Conservation (phyloP, 345 rosid genomes). For the Eucalyptus polyanthemos region DNA sequence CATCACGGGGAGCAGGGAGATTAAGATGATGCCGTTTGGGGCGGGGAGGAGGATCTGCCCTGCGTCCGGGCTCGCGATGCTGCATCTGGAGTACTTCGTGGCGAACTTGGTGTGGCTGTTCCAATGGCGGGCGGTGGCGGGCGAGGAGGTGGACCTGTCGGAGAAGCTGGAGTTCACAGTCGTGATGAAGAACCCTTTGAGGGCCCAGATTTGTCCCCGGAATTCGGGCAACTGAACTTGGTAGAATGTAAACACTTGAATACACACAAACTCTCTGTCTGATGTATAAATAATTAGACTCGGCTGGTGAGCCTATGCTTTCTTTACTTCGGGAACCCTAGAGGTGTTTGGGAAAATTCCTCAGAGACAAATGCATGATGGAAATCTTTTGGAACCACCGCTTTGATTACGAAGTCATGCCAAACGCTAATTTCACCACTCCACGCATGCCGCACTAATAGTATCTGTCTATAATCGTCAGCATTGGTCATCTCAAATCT, state of each 20-base stretch:
- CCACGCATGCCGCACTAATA: too few relatives aligned
- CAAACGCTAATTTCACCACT: too few relatives aligned
- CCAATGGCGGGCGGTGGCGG: background rate
- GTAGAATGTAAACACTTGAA: background rate
- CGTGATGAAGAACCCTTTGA: conserved; percentile 2
- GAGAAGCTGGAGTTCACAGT: background rate
- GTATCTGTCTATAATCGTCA: too few relatives aligned
- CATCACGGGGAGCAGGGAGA: background rate
- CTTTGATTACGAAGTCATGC: too few relatives aligned
- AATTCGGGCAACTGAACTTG: background rate
- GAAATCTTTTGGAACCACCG: too few relatives aligned
- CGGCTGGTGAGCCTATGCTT: too few relatives aligned
- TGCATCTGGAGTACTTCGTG: background rate
- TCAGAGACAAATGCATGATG: too few relatives aligned
- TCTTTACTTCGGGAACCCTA: too few relatives aligned
- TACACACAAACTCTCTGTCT: too few relatives aligned
- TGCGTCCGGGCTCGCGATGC: background rate
- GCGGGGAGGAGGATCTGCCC: conserved; percentile 1
- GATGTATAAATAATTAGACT: too few relatives aligned
- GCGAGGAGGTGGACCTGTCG: background rate
- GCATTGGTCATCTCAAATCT: too few relatives aligned
- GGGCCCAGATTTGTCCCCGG: background rate
- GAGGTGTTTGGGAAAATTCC: too few relatives aligned
- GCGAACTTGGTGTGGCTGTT: background rate
- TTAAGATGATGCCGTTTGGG: background rate